phyloP scores from a whole-genome alignment of 768 basidiomycete genomes.

The Tubosaeta brunneosetosa region DNA sequence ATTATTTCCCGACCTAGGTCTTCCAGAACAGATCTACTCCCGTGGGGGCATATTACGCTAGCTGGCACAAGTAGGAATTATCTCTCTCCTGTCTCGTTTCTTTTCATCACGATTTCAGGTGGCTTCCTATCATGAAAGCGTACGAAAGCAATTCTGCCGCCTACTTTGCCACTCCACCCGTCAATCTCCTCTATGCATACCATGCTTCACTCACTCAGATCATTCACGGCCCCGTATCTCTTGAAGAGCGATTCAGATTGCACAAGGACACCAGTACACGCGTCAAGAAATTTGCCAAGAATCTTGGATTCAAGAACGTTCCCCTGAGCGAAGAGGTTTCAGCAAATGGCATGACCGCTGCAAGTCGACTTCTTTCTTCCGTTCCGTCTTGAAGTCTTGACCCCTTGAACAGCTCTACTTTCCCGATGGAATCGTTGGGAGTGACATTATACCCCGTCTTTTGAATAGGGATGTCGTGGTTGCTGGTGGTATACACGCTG shows the following conservation, averaged over 20 bases:
- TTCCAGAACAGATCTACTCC: constrained; percentile 38
- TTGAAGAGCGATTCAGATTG: constrained; percentile 71
- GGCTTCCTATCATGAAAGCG: constrained; percentile 91
- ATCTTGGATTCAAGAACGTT: constrained; percentile 71
- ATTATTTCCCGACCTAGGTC: not conserved
- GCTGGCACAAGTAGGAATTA: constrained; percentile 69
- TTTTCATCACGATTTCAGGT: constrained; percentile 38
- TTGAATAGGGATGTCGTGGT: constrained; percentile 69
- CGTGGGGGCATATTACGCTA: constrained; percentile 77
- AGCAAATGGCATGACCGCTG: constrained; percentile 95
- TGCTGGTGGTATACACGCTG: constrained; percentile 83
- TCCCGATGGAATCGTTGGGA: constrained; percentile 73
- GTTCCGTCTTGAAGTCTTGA: not conserved
- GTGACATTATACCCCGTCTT: constrained; percentile 75
- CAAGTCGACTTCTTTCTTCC: constrained; percentile 28
- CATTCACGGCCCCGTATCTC: constrained; percentile 53
- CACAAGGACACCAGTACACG: constrained; percentile 67
- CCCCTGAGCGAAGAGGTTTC: constrained; percentile 56
- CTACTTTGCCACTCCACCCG: constrained; percentile 95
- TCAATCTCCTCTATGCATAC: constrained; percentile 91
- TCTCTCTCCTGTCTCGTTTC: not conserved
- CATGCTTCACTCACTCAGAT: constrained; percentile 76
- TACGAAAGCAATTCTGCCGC: constrained; percentile 79
- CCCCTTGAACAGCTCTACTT: constrained; percentile 56
- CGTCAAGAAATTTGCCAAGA: constrained; percentile 61